Percentiles rank a stretch among this genome's conserved stretches.
phyloP scores from a whole-genome alignment of 768 basidiomycete genomes.

The Podaxis pistillaris region DNA sequence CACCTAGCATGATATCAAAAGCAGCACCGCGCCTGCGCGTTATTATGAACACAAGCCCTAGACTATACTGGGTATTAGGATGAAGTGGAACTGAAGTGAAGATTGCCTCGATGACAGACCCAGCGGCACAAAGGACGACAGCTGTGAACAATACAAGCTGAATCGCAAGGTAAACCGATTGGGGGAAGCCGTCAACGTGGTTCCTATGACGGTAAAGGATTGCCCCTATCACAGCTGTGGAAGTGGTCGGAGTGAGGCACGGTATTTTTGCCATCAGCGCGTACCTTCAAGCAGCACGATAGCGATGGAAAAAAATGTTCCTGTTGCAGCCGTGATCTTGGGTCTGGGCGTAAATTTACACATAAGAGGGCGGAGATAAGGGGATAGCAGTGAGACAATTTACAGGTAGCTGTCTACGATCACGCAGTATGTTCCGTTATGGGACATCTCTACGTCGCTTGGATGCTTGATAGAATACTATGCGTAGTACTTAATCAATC shows the following conservation, averaged over 20 bases:
- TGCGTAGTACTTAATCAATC: background rate
- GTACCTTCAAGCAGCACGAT: conserved; percentile 6
- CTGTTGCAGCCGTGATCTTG: conserved; percentile 1
- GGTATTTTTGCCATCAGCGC: background rate
- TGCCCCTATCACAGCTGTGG: background rate
- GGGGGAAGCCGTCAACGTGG: background rate
- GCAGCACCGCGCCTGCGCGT: background rate
- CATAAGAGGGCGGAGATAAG: no score
- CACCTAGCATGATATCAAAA: conserved; percentile 7
- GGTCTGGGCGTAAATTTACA: background rate
- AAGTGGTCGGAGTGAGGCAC: background rate
- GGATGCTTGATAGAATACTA: conserved; percentile 8
- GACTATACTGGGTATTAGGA: background rate
- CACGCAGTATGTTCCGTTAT: conserved; percentile 11
- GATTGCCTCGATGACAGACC: background rate
- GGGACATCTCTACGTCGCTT: background rate
- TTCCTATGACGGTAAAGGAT: conserved; percentile 4
- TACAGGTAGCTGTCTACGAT: conserved; percentile 3
- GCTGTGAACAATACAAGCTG: conserved; percentile 3
- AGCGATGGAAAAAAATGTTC: background rate
- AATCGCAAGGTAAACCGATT: conserved; percentile 3
- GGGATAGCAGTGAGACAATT: background rate
- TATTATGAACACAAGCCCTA: conserved; percentile 5
- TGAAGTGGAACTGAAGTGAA: no score
- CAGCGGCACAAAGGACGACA: background rate